Evolutionary conservation across 129 eudicot species (phyloP).

Genomic region (Tagetes erecta): DNA sequence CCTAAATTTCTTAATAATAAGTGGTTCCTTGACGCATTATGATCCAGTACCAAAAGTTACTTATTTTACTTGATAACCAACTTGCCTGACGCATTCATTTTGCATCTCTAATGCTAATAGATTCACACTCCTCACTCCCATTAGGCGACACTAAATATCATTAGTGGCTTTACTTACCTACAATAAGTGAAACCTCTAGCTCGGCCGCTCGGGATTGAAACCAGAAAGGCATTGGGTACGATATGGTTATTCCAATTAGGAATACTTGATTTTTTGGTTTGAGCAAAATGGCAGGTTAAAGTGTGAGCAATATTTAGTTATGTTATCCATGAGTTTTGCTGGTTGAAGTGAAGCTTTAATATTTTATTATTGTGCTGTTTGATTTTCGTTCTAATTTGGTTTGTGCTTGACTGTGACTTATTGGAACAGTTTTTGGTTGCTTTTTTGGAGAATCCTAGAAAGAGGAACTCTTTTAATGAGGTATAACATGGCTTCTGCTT

Average conservation of each 20-base stretch:
- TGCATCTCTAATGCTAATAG: background rate
- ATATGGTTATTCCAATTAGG: background rate
- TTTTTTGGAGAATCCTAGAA: constrained; percentile 60
- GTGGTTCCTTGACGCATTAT: background rate
- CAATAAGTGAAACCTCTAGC: background rate
- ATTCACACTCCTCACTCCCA: background rate
- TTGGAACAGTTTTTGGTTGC: constrained; percentile 52
- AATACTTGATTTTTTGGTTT: background rate
- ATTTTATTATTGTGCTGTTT: constrained; percentile 8
- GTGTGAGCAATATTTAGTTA: background rate
- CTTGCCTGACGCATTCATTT: background rate
- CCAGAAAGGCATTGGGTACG: background rate
- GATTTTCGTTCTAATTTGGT: background rate
- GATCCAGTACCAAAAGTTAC: background rate
- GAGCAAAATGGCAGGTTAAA: background rate
- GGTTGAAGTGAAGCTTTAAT: background rate
- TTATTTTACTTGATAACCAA: background rate
- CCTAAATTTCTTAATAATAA: background rate
- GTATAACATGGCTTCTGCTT: constrained; percentile 36
- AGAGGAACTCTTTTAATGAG: constrained; percentile 55
- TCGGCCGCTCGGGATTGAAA: background rate
- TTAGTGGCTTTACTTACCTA: background rate
- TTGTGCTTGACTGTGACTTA: constrained; percentile 14
- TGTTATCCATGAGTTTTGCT: background rate
- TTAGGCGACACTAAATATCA: background rate